Evolutionary conservation across 305 asterid species (phyloP), one percentile per base, ranked within the genome.

Genomic region (Euphrasia arctica): DNA sequence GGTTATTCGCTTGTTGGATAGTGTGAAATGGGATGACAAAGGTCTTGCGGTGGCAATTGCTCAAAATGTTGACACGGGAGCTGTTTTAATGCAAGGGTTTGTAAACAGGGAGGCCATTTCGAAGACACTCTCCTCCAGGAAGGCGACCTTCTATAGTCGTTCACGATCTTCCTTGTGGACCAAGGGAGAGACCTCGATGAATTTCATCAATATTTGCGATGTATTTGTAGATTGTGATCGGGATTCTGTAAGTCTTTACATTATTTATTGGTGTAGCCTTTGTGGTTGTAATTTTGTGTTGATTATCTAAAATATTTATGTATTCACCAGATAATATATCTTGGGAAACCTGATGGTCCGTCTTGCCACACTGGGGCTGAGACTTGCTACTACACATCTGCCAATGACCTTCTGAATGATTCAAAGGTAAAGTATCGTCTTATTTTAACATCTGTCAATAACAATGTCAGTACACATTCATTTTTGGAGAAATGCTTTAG

Each of bases 31-130:
- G 97, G 97, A 93, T 4, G 95, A 90, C 61, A 90, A 88, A 79
- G 97, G 99, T 52, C 74, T 93, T 74, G 96, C 89, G 0, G 99
- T 90, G 72, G 99, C 93, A 54, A 90, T 93, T 56, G 97, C 95
- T 56, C 97, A 93, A 78, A 91, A 93, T 71, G 85, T 93, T 32
- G 95, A 93, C 58, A 86, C 90, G 0, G 93, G 97, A 77, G 97
- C 94, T 13, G 69, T 93, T 61, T 73, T 86, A 54, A 91, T 89
- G 98, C 97, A 92, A 87, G 96, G 97, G 31, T 91, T 91, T 73
- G 80, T 79, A 50, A 85, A 91, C 67, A 82, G 74, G 58, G 95
- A 89, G 45, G 96, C 96, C 52, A 88, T 91, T 66, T 58, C 71
- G 15, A 79, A 58, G 34, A 85, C 97, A 28, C 78, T 92, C 63